Evolutionary conservation across 768 basidiomycete genomes (phyloP), one percentile per base, ranked within the genome.

Genomic region (Lyophyllum decastes): DNA sequence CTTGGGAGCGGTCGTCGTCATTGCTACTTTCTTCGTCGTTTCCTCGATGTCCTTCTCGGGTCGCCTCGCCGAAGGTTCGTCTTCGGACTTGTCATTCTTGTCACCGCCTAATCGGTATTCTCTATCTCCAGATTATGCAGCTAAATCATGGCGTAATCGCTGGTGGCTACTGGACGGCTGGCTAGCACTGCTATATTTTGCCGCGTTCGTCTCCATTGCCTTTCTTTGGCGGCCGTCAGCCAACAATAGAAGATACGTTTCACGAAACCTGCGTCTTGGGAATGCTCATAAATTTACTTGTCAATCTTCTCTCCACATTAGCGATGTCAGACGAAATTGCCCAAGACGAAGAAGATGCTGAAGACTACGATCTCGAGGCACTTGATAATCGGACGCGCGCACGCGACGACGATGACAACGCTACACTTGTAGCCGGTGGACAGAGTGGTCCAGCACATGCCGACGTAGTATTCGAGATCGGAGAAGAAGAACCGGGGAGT

Each of bases 111-210:
- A 53, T 24, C 6, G 33, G 35, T 12, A 45, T 43, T 38, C 25
- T 45, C 48, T 17, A 33, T 53, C 21, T 35, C 4, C 54, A 95
- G 94, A 96, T 70, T 98, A 95, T 68, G 91, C 94, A 16, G 90
- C 94, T 6, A 90, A 88, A 59, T 88, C 92, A 17, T 98, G 95
- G 95, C 83, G 80, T 58, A 80, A 84, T 54, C 88, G 95, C 48
- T 99, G 97, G 97, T 94, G 94, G 90, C 78, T 99, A 6, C 81
- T 99, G 41, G 97, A 99, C 66, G 97, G 95, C 17, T 98, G 94
- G 81, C 82, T 98, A 45, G 87, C 92, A 1, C 80, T 95, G 46
- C 85, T 98, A 24, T 98, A 96, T 70, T 82, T 97, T 46, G 75
- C 80, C 26, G 86, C 88, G 33, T 98, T 98, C 71, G 74, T 77